Percentiles rank a stretch among this genome's conserved stretches.
Conservation (phyloP, 768 basidiomycete species). For the Collybia sordida region DNA sequence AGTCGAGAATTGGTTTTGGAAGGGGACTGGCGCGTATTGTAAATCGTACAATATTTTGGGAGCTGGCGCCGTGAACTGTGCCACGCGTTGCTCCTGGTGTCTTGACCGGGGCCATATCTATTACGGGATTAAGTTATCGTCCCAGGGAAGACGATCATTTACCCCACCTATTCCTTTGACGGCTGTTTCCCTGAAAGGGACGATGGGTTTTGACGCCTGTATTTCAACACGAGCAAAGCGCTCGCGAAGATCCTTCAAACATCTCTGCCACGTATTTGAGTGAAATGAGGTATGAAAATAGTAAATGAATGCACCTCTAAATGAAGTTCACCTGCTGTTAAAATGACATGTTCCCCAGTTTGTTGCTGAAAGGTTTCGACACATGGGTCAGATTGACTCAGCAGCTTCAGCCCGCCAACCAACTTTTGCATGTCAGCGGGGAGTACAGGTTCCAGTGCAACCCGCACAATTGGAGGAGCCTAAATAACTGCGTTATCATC, state of each 20-base stretch:
- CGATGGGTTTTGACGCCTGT: constrained; percentile 92
- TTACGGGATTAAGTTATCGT: neutral
- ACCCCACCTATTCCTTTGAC: constrained; percentile 69
- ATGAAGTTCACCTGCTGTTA: constrained; percentile 95
- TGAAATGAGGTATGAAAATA: neutral
- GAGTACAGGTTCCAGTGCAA: constrained; percentile 84
- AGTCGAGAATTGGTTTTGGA: constrained; percentile 68
- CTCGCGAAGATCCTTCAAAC: constrained; percentile 93
- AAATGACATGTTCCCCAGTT: constrained; percentile 95
- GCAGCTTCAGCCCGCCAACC: constrained; percentile 80
- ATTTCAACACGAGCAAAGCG: constrained; percentile 93
- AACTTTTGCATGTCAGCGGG: constrained; percentile 90
- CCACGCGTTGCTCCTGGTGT: constrained; percentile 70
- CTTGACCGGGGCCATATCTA: constrained; percentile 89
- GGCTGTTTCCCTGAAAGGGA: constrained; percentile 96
- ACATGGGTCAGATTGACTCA: constrained; percentile 95
- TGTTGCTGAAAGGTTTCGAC: constrained; percentile 97
- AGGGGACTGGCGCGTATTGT: constrained; percentile 82
- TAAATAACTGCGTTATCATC: constrained; percentile 25
- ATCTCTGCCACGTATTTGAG: constrained; percentile 60
- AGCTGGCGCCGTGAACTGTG: constrained; percentile 68
- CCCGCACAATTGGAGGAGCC: constrained; percentile 90
- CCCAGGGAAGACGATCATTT: neutral
- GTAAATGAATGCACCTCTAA: constrained; percentile 63
- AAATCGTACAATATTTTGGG: constrained; percentile 74